phyloP scores from a whole-genome alignment of 2,329 filamentous ascomycete genomes.

The Intubia oerlemansii region DNA sequence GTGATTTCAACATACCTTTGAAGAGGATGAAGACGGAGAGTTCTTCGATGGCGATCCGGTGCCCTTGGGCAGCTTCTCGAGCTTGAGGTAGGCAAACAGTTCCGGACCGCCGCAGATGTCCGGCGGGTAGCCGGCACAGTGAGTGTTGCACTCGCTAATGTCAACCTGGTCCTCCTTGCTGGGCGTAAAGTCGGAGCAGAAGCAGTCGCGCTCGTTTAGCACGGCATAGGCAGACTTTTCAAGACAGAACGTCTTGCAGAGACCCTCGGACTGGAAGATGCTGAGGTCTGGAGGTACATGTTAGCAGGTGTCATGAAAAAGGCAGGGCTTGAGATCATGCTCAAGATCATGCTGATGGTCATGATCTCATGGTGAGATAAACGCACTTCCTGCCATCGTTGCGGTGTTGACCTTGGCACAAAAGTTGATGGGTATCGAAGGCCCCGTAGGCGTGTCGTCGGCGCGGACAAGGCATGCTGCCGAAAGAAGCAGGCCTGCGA shows the following conservation, averaged over 20 bases:
- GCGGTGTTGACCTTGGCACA: conserved; percentile 26
- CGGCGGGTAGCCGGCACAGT: conserved; percentile 46
- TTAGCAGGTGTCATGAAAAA: no score
- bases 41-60: conserved; percentile 18
- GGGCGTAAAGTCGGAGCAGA: conserved; percentile 54
- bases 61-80: conserved; percentile 31
- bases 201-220: conserved; percentile 42
- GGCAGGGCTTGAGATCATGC: no score
- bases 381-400: not conserved
- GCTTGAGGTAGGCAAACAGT: conserved; percentile 43
- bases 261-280: conserved; percentile 46
- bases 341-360: no score
- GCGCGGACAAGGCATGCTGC: no score
- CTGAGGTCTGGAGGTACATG: conserved; percentile 21
- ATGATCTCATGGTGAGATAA: no score
- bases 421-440: conserved; percentile 17
- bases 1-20: no score
- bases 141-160: conserved; percentile 25
- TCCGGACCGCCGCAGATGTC: conserved; percentile 44
- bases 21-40: conserved; percentile 1
- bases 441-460: conserved; percentile 9
- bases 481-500: no score
- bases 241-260: conserved; percentile 39
- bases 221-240: conserved; percentile 43
- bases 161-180: conserved; percentile 18